Evolutionary conservation across 1,284 basidiomycete species (phyloP).

Genomic region (Xerocomus minutiporus): DNA sequence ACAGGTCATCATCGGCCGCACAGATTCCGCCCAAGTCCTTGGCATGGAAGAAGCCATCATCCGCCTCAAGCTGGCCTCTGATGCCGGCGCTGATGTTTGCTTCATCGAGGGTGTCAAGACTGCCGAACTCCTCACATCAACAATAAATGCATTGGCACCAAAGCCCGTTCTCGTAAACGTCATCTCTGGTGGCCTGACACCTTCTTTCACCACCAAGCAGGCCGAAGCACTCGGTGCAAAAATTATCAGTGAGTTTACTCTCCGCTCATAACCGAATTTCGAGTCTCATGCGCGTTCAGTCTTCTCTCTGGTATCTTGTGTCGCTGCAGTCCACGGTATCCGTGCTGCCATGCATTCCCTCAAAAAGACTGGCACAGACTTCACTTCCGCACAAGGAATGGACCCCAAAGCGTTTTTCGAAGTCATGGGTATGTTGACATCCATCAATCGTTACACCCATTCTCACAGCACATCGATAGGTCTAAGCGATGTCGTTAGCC

Average conservation of each 20-base stretch:
- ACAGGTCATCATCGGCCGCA: constrained; percentile 76
- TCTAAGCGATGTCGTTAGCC: constrained; percentile 50
- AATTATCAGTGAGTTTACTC: constrained; percentile 57
- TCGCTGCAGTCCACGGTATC: constrained; percentile 68
- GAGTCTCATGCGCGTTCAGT: constrained; percentile 35
- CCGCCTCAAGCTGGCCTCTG: constrained; percentile 67
- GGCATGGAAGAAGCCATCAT: constrained; percentile 77
- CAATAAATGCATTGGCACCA: constrained; percentile 62
- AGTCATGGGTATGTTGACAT: constrained; percentile 51
- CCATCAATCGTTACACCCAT: not conserved
- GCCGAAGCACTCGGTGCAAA: constrained; percentile 69
- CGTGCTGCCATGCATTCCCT: constrained; percentile 68
- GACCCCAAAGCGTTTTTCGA: constrained; percentile 73
- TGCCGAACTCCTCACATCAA: constrained; percentile 58
- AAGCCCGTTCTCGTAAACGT: constrained; percentile 76
- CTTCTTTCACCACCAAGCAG: constrained; percentile 64
- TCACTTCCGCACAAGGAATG: constrained; percentile 64
- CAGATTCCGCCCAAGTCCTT: constrained; percentile 75
- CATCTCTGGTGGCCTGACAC: constrained; percentile 72
- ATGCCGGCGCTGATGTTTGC: constrained; percentile 76
- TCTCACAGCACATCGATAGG: constrained; percentile 33
- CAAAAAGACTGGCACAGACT: constrained; percentile 74
- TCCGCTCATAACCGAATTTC: not conserved
- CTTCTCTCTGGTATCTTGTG: constrained; percentile 66
- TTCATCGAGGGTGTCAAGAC: constrained; percentile 81